Evolutionary conservation across 148 eudicot genomes (phyloP).

Genomic region (Cornus suecica): DNA sequence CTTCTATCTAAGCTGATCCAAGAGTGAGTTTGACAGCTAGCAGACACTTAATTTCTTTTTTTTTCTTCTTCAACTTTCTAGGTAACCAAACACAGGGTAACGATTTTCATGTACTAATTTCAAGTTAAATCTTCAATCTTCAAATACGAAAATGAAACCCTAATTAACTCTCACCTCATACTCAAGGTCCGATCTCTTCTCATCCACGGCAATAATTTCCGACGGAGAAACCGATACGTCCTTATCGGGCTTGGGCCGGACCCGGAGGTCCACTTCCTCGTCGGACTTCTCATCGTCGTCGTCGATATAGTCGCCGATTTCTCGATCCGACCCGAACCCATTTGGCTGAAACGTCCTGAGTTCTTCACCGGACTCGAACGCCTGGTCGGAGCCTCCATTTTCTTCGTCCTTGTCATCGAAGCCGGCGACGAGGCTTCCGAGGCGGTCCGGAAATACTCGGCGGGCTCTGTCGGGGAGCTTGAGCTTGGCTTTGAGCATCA

Average conservation of each 20-base stretch:
- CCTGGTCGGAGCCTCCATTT: slow-evolving; percentile 8
- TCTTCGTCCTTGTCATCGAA: slow-evolving; percentile 17
- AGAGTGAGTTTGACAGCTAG: neutral
- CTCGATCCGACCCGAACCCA: slow-evolving; percentile 24
- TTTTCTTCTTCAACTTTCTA: neutral
- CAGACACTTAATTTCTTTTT: neutral
- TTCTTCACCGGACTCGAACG: slow-evolving; percentile 40
- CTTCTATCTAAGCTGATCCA: neutral
- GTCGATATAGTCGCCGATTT: slow-evolving; percentile 17
- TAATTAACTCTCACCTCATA: slow-evolving; percentile 39
- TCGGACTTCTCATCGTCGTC: slow-evolving; percentile 18
- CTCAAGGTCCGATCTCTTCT: slow-evolving; percentile 54
- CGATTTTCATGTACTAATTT: neutral
- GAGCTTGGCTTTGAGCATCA: slow-evolving; percentile 38
- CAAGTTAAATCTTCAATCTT: neutral
- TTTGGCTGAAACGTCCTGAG: slow-evolving; percentile 39
- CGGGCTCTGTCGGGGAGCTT: slow-evolving; percentile 34
- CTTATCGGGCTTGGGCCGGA: slow-evolving; percentile 26
- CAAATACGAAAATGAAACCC: neutral
- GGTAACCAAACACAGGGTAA: neutral
- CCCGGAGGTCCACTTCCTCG: slow-evolving; percentile 18
- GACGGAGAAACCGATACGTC: slow-evolving; percentile 18
- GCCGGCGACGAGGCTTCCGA: slow-evolving; percentile 26
- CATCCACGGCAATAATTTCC: slow-evolving; percentile 28
- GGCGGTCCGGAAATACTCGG: slow-evolving; percentile 21